A percentile compares a stretch with the other conserved stretches of the same genome.
These are phyloP conservation scores for Podosphaera leucotricha DNA, from an alignment of 2,329 filamentous ascomycete genomes.

Conservation along the genomic window DNA sequence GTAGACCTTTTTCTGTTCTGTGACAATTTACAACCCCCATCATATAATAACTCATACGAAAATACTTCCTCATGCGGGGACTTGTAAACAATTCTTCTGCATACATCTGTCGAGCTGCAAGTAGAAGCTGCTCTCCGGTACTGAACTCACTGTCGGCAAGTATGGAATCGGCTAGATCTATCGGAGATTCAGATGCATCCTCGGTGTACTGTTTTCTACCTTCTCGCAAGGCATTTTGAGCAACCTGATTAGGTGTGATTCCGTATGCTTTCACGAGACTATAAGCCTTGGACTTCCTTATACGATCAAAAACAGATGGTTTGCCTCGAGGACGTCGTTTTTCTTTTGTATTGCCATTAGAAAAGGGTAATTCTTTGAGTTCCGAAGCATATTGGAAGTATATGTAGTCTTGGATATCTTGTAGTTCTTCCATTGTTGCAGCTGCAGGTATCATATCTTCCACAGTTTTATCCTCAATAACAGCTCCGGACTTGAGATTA, in stretches of 20 bases:
- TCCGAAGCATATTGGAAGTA: slow-evolving; percentile 80
- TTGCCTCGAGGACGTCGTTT: slow-evolving; percentile 60
- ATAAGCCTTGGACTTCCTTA: slow-evolving; percentile 59
- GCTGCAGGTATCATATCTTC: slow-evolving; percentile 63
- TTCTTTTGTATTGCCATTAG: slow-evolving; percentile 37
- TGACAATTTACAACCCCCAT: slow-evolving; percentile 67
- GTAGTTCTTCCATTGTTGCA: slow-evolving; percentile 77
- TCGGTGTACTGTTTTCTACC: slow-evolving; percentile 65
- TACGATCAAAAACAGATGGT: slow-evolving; percentile 58
- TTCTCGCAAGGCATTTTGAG: slow-evolving; percentile 60
- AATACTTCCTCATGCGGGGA: slow-evolving; percentile 70
- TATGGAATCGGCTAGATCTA: slow-evolving; percentile 67
- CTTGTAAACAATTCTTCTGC: slow-evolving; percentile 75
- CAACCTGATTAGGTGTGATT: slow-evolving; percentile 69
- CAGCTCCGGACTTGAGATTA: slow-evolving; percentile 36
- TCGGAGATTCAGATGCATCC: slow-evolving; percentile 55
- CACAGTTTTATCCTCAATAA: slow-evolving; percentile 48
- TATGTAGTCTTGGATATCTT: slow-evolving; percentile 88
- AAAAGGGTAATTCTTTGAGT: slow-evolving; percentile 53
- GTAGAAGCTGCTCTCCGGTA: slow-evolving; percentile 52
- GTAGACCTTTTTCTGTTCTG: slow-evolving; percentile 80
- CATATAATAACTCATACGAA: slow-evolving; percentile 64
- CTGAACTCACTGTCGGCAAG: slow-evolving; percentile 47
- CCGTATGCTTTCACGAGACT: slow-evolving; percentile 73
- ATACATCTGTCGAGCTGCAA: slow-evolving; percentile 66